phyloP scores from a whole-genome alignment of 306 rosid species.

The Vicia villosa region DNA sequence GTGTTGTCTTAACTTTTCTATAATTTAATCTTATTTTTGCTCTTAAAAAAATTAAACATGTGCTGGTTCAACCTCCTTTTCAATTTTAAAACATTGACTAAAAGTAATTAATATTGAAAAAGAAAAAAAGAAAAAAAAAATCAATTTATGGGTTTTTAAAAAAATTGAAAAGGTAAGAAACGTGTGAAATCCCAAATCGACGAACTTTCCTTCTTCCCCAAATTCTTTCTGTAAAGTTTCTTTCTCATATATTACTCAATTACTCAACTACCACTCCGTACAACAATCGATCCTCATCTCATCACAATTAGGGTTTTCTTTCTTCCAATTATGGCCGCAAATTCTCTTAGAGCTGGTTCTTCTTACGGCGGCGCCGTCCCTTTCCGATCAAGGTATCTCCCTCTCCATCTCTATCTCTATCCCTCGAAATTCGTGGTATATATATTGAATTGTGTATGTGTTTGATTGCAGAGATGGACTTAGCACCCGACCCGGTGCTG shows the following conservation, averaged over 20 bases:
- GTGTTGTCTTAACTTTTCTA: no score
- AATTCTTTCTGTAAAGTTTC: neutral
- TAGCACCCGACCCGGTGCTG: slow-evolving; percentile 63
- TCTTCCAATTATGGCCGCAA: slow-evolving; percentile 57
- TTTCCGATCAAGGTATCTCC: slow-evolving; percentile 63
- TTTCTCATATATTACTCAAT: neutral
- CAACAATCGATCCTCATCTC: slow-evolving; percentile 3
- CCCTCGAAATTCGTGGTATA: neutral
- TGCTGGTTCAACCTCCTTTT: no score
- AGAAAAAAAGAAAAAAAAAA: no score
- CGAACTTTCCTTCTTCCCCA: neutral
- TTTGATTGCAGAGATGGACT: slow-evolving; percentile 69
- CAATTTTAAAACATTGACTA: no score
- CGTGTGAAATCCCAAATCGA: neutral
- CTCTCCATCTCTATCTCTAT: neutral
- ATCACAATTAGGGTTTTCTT: neutral
- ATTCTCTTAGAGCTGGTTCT: slow-evolving; percentile 48
- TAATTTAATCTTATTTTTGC: no score
- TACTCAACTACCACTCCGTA: neutral
- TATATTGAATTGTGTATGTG: neutral
- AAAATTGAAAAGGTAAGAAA: no score
- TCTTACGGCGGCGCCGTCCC: slow-evolving; percentile 61
- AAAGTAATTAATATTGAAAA: no score
- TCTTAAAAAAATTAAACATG: no score
- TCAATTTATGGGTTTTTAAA: no score